A percentile compares a stretch with the other conserved stretches of the same genome.
Evolutionary conservation across 2,329 filamentous ascomycete genomes (phyloP).

Genomic region (Clarireedia homoeocarpa): DNA sequence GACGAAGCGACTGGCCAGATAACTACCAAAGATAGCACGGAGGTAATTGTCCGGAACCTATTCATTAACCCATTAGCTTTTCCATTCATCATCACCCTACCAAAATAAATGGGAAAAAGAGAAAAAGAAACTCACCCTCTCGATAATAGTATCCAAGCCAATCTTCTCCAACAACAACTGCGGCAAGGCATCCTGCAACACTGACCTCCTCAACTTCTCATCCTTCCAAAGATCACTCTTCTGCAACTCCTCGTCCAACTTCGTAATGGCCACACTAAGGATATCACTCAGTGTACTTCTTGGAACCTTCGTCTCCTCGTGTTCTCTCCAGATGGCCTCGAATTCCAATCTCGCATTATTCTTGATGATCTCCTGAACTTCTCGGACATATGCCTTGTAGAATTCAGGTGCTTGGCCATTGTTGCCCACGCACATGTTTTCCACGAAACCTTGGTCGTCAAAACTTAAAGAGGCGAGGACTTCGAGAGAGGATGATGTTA

Average conservation of each 20-base stretch:
- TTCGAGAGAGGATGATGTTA: constrained; percentile 93
- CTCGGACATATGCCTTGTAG: constrained; percentile 86
- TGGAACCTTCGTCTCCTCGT: constrained; percentile 69
- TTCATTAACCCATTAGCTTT: neutral
- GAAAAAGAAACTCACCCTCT: constrained; percentile 49
- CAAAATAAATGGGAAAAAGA: neutral
- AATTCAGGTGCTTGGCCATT: constrained; percentile 77
- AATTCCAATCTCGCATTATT: constrained; percentile 91
- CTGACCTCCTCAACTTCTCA: constrained; percentile 64
- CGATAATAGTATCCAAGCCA: constrained; percentile 78
- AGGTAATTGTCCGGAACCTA: constrained; percentile 86
- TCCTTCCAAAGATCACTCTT: constrained; percentile 88
- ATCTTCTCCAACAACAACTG: constrained; percentile 80
- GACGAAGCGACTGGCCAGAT: constrained; percentile 89
- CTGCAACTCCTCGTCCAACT: constrained; percentile 92
- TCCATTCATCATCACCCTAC: neutral
- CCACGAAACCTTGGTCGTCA: constrained; percentile 77
- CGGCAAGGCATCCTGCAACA: constrained; percentile 80
- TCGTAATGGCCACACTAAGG: constrained; percentile 88
- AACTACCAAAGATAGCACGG: constrained; percentile 91
- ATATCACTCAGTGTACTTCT: constrained; percentile 87
- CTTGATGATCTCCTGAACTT: constrained; percentile 85
- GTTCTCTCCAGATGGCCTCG: constrained; percentile 95
- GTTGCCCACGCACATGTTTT: constrained; percentile 85
- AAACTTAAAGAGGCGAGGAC: constrained; percentile 92